Conservation (phyloP, 257 asterid genomes). For the Haberlea rhodopensis region DNA sequence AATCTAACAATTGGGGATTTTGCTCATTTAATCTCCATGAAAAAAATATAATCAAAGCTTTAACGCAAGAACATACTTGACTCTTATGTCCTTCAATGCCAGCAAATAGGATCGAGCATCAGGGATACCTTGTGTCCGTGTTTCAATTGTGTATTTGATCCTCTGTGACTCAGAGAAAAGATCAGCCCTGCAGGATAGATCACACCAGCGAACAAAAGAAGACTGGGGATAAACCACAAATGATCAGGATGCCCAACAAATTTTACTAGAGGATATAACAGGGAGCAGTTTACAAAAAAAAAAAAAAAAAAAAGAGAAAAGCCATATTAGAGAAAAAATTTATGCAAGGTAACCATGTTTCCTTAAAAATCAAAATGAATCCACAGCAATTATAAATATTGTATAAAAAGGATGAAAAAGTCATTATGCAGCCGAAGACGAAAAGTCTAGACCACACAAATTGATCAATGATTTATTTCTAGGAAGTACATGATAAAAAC, state of each 20-base stretch:
- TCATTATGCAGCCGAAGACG: slow-evolving; percentile 7
- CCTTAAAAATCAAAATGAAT: neutral
- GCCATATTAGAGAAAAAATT: neutral
- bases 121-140: slow-evolving; percentile 73
- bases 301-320: neutral
- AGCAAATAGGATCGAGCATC: slow-evolving; percentile 85
- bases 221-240: slow-evolving; percentile 16
- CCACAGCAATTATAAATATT: neutral
- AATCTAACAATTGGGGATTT: neutral
- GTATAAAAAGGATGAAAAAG: neutral
- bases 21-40: neutral
- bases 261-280: neutral
- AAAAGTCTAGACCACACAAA: slow-evolving; percentile 2
- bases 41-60: slow-evolving; percentile 15
- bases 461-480: neutral
- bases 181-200: slow-evolving; percentile 61
- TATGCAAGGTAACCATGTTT: slow-evolving; percentile 3
- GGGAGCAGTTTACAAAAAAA: neutral
- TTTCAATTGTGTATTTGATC: slow-evolving; percentile 71
- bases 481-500: neutral
- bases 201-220: slow-evolving; percentile 5
- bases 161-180: slow-evolving; percentile 85
- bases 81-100: slow-evolving; percentile 74
- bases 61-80: slow-evolving; percentile 59
- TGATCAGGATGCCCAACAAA: slow-evolving; percentile 2